Evolutionary conservation across 805 yeast genomes (phyloP).

Genomic region (Saccharomycopsis guyanensis): DNA sequence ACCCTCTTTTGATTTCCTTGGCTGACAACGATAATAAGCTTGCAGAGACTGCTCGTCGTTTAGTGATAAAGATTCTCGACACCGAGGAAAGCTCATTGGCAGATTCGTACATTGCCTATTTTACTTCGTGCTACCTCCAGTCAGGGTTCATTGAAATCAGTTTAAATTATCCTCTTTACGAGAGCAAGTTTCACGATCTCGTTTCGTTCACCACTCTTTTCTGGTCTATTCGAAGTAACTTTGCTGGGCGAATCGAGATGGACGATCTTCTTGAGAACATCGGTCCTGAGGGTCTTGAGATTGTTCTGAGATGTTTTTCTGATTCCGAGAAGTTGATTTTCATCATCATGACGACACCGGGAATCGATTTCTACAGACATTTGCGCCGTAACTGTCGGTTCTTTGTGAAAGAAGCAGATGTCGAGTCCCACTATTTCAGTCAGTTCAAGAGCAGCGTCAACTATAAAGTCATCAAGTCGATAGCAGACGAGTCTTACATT

Average conservation of each 20-base stretch:
- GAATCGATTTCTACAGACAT: conserved; percentile 14
- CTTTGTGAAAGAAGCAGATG: conserved; percentile 5
- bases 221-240: conserved; percentile 8
- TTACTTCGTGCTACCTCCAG: conserved; percentile 18
- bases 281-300: conserved; percentile 12
- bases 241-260: conserved; percentile 8
- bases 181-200: conserved; percentile 13
- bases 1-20: conserved; percentile 14
- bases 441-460: conserved; percentile 21
- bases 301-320: conserved; percentile 2
- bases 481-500: conserved; percentile 47
- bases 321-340: conserved; percentile 17
- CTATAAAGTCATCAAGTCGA: conserved; percentile 32
- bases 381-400: conserved; percentile 4
- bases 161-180: conserved; percentile 9
- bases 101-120: conserved; percentile 14
- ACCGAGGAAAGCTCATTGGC: conserved; percentile 8
- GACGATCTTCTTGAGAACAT: conserved; percentile 16
- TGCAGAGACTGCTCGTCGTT: conserved; percentile 16
- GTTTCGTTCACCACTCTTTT: conserved; percentile 14
- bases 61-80: conserved; percentile 13
- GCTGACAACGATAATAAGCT: conserved; percentile 18
- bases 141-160: conserved; percentile 17
- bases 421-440: not conserved
- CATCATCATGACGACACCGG: conserved; percentile 15